Conservation (phyloP, 2,329 filamentous ascomycete species). For the Penicillium sclerotigenum region DNA sequence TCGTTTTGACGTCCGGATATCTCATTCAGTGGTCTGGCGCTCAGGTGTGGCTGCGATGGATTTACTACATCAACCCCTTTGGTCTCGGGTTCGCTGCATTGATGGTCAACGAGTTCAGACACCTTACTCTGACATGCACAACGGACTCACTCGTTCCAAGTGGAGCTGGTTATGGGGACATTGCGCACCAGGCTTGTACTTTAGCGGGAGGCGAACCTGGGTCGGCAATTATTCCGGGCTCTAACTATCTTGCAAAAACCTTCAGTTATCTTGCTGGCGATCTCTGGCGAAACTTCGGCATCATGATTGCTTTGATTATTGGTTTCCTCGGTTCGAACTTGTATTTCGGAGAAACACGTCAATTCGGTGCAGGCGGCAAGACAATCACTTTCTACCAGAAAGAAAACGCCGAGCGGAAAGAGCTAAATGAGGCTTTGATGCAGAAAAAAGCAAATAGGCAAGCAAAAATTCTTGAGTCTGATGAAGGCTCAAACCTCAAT, state of each 20-base stretch:
- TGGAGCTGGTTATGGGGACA: slow-evolving; percentile 66
- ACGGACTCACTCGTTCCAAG: slow-evolving; percentile 66
- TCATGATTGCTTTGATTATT: slow-evolving; percentile 37
- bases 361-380: slow-evolving; percentile 41
- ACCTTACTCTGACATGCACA: slow-evolving; percentile 66
- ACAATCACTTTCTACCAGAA: slow-evolving; percentile 44
- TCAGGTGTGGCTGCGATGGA: slow-evolving; percentile 75
- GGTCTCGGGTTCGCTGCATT: slow-evolving; percentile 72
- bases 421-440: slow-evolving; percentile 38
- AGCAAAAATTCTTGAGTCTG: slow-evolving; percentile 32
- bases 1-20: slow-evolving; percentile 77
- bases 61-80: slow-evolving; percentile 72
- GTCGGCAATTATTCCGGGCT: slow-evolving; percentile 60
- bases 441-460: slow-evolving; percentile 40
- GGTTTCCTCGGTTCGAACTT: slow-evolving; percentile 39
- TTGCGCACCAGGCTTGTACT: slow-evolving; percentile 77
- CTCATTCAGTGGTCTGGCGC: slow-evolving; percentile 74
- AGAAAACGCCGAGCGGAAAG: slow-evolving; percentile 38
- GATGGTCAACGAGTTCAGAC: slow-evolving; percentile 83
- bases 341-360: slow-evolving; percentile 40
- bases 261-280: slow-evolving; percentile 66
- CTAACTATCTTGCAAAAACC: slow-evolving; percentile 63
- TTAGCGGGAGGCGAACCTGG: slow-evolving; percentile 69
- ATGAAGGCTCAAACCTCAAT: slow-evolving; percentile 46
- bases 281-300: slow-evolving; percentile 63